Base-by-base conservation (phyloP, 306 rosid species). In the Argentina anserina region DNA sequence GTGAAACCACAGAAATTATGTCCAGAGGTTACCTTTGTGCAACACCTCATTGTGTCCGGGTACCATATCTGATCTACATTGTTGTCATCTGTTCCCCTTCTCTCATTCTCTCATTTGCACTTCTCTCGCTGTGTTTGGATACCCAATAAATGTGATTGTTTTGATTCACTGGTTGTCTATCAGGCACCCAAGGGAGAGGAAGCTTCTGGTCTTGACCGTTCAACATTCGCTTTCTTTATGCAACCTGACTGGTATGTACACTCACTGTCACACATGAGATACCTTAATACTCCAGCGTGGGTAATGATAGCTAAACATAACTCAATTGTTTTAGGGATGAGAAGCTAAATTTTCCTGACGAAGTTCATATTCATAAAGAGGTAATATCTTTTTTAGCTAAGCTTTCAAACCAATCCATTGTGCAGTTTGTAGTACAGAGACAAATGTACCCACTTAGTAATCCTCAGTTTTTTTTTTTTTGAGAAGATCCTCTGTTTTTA, bases 11-110 rank as follows among this genome's bases (percentile, higher is more conserved):
- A 53, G 90, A 94, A 88, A 81, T 94, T 67, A 90, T 94, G 63
- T 94, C 97, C 73, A 86, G 94, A 69, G 92, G 97, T 50, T 84
- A 83, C 86, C 96, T 94, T 59, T 90, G 96, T 78, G 98, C 98
- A 66, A 94, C 98, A 66, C 98, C 97, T 69, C 98, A 94, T 75
- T 94, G 98, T 79, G 95, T 94, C 74, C 88, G 61, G 94, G 98
- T 94, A 88, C 67, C 66, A 75, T 21, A 26, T 71, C 45, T 60
- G 41, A 52, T 42, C 62, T 50, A 60, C 50, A 28, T 59, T 5
- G 9, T 23, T 1, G 41, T 75, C 37, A 23, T 26, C 21, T 45
- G 21, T 66, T 43, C 20, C 39, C 53, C 61, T 52, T 47, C 50
- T 28, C 8, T 40, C 71, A 23, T 4, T 9, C 15, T 74, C 49